Evolutionary conservation across 1,139 yeast genomes (phyloP).

Genomic region (Zhuliangozyma blackwelliae): DNA sequence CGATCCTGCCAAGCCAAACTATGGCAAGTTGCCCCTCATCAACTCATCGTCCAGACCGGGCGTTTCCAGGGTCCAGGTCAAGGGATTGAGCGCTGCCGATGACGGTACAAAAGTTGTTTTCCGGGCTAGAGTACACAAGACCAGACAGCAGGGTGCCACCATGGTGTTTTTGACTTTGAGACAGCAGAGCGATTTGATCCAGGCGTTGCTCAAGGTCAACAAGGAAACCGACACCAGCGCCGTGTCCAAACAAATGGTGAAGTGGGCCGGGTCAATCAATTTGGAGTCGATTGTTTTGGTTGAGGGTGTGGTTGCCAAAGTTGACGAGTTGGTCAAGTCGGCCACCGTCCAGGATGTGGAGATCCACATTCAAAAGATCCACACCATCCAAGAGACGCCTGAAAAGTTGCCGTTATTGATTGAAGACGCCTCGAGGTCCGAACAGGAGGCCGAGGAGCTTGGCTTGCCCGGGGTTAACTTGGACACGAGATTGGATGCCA

Average conservation of each 20-base stretch:
- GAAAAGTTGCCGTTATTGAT: slow-evolving; percentile 88
- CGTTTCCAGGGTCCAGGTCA: slow-evolving; percentile 51
- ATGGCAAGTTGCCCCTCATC: slow-evolving; percentile 85
- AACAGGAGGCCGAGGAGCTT: slow-evolving; percentile 88
- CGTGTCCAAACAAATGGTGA: slow-evolving; percentile 91
- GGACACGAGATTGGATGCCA: slow-evolving; percentile 91
- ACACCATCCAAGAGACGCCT: slow-evolving; percentile 82
- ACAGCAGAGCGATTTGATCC: slow-evolving; percentile 80
- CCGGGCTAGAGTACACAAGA: slow-evolving; percentile 91
- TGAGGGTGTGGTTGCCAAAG: slow-evolving; percentile 77
- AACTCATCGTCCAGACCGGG: slow-evolving; percentile 72
- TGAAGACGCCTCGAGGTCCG: slow-evolving; percentile 95
- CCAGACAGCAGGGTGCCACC: slow-evolving; percentile 95
- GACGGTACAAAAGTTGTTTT: slow-evolving; percentile 79
- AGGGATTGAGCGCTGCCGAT: slow-evolving; percentile 53
- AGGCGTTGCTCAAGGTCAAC: slow-evolving; percentile 74
- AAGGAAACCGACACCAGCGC: slow-evolving; percentile 51
- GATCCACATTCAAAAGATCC: slow-evolving; percentile 69
- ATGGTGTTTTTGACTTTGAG: slow-evolving; percentile 87
- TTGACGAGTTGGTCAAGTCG: slow-evolving; percentile 82
- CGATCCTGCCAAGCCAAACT: slow-evolving; percentile 81
- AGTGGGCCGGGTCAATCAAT: slow-evolving; percentile 86
- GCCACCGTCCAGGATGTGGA: slow-evolving; percentile 92
- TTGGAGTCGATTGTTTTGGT: slow-evolving; percentile 90
- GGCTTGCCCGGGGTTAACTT: slow-evolving; percentile 92